A percentile compares a stretch with the other conserved stretches of the same genome.
phyloP scores from a whole-genome alignment of 129 eudicot genomes.

The Glebionis coronaria region DNA sequence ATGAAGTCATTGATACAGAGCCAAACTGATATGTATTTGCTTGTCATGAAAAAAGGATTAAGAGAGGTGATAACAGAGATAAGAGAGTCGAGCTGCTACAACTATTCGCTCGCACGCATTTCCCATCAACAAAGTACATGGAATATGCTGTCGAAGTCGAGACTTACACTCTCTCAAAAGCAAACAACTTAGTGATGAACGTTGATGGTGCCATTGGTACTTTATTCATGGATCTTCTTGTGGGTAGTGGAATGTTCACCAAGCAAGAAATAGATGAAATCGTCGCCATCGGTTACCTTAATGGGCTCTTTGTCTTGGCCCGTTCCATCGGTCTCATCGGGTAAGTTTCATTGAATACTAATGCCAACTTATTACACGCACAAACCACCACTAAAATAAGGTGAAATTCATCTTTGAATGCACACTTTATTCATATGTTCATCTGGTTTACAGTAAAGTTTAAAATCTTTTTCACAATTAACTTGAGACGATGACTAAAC shows the following conservation, averaged over 20 bases:
- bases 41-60: conserved; percentile 53
- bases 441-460: no score
- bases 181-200: conserved; percentile 88
- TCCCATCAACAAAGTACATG: conserved; percentile 96
- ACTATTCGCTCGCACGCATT: conserved; percentile 76
- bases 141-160: conserved; percentile 96
- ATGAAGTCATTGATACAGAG: background rate
- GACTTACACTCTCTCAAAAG: conserved; percentile 89
- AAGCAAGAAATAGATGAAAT: conserved; percentile 95
- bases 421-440: no score
- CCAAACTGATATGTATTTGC: background rate
- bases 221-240: conserved; percentile 94
- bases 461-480: no score
- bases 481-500: no score
- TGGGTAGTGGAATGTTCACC: conserved; percentile 95
- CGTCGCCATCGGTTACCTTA: conserved; percentile 88
- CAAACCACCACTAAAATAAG: no score
- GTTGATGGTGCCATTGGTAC: conserved; percentile 99
- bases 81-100: conserved; percentile 94
- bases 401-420: no score
- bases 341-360: conserved; percentile 39
- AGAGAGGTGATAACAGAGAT: conserved; percentile 96
- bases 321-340: conserved; percentile 99
- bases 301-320: conserved; percentile 94
- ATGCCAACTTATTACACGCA: no score